Base-by-base conservation (phyloP, 2,329 filamentous ascomycete species). In the Pseudogymnoascus sp. region DNA sequence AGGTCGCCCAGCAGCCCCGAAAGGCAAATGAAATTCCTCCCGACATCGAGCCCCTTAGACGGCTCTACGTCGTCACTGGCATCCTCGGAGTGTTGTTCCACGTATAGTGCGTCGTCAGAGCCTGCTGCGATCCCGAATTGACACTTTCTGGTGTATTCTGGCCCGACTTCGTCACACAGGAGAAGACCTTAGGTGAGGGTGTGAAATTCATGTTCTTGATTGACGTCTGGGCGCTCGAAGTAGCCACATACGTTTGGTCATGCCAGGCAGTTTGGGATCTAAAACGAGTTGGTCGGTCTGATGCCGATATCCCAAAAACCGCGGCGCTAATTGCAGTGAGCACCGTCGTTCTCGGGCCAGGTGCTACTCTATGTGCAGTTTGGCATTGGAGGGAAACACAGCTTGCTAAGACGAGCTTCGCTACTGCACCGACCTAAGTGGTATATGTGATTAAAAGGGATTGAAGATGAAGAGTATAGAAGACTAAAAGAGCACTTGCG, bases 381-480 rank as follows among this genome's bases (percentile, higher is more conserved):
- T 63, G 61, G 41, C 34, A 63, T 34, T 63, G 61, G 61, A 63
- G 61, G 41, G 61, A 63, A 57, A 25, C 16, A 31, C 25, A 13
- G 13, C 43, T 51, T 51, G 43, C 43, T 51, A 11, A 51, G 43
- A 25, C 21, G 43, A 51, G 43, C 16, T 51, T 51, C 13, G 43
- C 13, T 10, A 45, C 41, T 45, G 37, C 37, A 39, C 36, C 16
- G 37, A 16, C n/a, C 14, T 39, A 39, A 39, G n/a, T 13, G 8
- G 37, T 16, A 8, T n/a, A 16, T 16, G 6, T 39, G 37, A 39
- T 39, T 8, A 39, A 39, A 39, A 39, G 14, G 7, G n/a, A 39
- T 7, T n/a, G 14, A 39, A 39, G 14, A 39, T 39, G 37, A 16
- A 39, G 37, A 39, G 14, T 3, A 7, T 39, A 39, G 37, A 39